A percentile compares a stretch with the other conserved stretches of the same genome.
phyloP scores from a whole-genome alignment of 164 flowering plant species.

The Nymphaea thermarum region DNA sequence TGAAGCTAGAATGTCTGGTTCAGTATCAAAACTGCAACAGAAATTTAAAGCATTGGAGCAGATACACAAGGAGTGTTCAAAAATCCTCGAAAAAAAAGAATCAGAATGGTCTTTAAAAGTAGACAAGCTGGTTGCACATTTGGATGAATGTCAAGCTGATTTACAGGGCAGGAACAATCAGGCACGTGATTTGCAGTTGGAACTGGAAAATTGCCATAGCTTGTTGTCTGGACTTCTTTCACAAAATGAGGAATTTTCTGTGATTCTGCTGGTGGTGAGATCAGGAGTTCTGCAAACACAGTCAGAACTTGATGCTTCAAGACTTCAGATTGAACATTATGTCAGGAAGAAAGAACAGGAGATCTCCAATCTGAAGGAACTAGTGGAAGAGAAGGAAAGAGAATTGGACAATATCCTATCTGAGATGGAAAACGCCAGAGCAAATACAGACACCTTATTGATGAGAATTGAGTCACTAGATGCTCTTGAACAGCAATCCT shows the following conservation, averaged over 20 bases:
- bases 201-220: conserved; percentile 21
- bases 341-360: conserved; percentile 9
- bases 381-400: conserved; percentile 17
- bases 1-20: conserved; percentile 25
- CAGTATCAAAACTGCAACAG: conserved; percentile 28
- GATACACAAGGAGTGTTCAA: conserved; percentile 35
- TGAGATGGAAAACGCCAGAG: conserved; percentile 12
- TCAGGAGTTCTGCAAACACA: conserved; percentile 4
- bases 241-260: conserved; percentile 22
- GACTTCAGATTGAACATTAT: conserved; percentile 6
- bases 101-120: conserved; percentile 28
- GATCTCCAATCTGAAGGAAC: conserved; percentile 10
- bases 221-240: conserved; percentile 15
- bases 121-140: conserved; percentile 22
- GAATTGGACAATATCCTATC: conserved; percentile 11
- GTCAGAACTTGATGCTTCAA: neutral
- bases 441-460: conserved; percentile 6
- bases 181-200: conserved; percentile 23
- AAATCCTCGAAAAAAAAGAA: conserved; percentile 35
- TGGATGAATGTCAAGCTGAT: conserved; percentile 14
- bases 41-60: conserved; percentile 40
- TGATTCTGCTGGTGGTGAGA: conserved; percentile 18
- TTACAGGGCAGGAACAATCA: conserved; percentile 15
- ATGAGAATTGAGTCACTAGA: conserved; percentile 14
- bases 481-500: conserved; percentile 10